Conservation (phyloP, 257 asterid genomes). For the Petunia axillaris region DNA sequence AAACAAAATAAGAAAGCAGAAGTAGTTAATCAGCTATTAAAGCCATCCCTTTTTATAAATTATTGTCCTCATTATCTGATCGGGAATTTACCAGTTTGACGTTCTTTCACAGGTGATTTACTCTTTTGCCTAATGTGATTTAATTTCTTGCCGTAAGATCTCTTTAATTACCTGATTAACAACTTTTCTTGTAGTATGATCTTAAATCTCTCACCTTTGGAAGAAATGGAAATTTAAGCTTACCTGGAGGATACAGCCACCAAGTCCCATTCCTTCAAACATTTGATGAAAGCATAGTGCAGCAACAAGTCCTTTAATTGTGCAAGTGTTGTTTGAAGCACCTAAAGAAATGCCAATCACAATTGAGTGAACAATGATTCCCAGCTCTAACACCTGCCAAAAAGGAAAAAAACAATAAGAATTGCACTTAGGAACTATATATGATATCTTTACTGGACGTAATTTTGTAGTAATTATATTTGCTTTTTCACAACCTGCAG, state of each 20-base stretch:
- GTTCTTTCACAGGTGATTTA: neutral
- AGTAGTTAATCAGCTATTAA: too few species aligned
- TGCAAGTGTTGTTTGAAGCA: conserved; percentile 41
- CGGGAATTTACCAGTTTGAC: neutral
- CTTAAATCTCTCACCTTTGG: neutral
- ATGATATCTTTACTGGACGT: too few species aligned
- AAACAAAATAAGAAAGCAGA: too few species aligned
- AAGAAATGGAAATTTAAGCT: neutral
- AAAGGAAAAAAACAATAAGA: neutral
- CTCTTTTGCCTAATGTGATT: neutral
- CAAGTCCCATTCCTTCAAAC: conserved; percentile 56
- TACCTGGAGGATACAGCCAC: conserved; percentile 56
- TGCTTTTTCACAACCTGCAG: too few species aligned
- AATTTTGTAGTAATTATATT: too few species aligned
- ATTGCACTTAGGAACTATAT: too few species aligned
- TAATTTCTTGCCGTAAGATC: neutral
- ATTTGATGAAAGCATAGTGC: conserved; percentile 51
- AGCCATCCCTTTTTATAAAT: neutral
- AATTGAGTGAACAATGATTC: conserved; percentile 45
- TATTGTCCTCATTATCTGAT: neutral
- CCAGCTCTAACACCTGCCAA: conserved; percentile 40
- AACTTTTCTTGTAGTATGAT: too few species aligned
- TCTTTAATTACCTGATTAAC: too few species aligned
- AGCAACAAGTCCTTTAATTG: conserved; percentile 45
- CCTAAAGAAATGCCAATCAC: conserved; percentile 50